Evolutionary conservation across 108 stramenopile genomes (phyloP), one percentile per base, ranked within the genome.

Genomic region (Stephanodiscus triporus): DNA sequence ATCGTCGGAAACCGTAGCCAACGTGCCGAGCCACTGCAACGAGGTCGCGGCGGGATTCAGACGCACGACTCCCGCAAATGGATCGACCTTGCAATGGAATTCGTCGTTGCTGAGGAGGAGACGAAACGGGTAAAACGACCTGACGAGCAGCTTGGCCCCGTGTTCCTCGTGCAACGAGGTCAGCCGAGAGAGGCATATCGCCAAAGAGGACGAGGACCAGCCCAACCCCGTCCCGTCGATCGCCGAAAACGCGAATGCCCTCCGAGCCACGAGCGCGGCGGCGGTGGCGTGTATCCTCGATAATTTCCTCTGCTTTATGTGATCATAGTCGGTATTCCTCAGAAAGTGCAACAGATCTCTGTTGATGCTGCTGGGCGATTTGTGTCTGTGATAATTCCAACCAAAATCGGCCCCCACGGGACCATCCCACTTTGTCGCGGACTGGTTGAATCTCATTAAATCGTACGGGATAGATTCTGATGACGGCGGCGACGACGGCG

Each of bases 41-140:
- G 86, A 75, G 5, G 94, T 92, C 9, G 76, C 66, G 23, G 84
- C 79, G 20, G 91, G 91, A 68, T 89, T 81, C 49, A 95, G 51
- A 48, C 72, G 63, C 24, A 95, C 59, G 10, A 75, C 47, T 51
- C 93, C 91, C 22, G 85, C 89, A 68, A 78, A 84, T 8, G 84
- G 40, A 78, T 92, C 91, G 17, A 92, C 50, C 17, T 88, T 51
- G 17, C 48, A 27, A 5, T 74, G 68, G 42, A 68, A 81, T 37
- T 89, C 89, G 47, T 90, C 86, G 14, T 53, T 63, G 13, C 81
- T 63, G 42, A 90, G 80, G 4, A 89, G 76, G 30, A 95, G 74
- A 13, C 85, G 85, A 7, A 95, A 68, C 19, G 94, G 94, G 83
- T 95, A 95, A 75, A 92, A 95, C 29, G 91, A 90, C 29, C 72